Evolutionary conservation across 768 basidiomycete species (phyloP).

Genomic region (Mycena venus): DNA sequence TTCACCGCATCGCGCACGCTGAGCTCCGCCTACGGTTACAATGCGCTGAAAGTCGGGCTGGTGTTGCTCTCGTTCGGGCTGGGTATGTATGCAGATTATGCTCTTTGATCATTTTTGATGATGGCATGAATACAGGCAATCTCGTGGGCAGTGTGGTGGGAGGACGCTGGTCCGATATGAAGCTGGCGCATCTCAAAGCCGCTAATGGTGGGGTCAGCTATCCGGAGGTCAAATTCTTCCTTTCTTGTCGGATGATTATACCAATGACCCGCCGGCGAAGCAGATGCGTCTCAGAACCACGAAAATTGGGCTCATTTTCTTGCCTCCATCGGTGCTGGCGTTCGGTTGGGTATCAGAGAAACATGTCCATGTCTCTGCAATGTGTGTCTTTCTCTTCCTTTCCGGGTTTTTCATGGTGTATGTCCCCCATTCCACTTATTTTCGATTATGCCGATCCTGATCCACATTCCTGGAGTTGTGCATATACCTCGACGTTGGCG

Average conservation of each 20-base stretch:
- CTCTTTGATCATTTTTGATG: not conserved
- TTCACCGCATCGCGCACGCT: constrained; percentile 86
- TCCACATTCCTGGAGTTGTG: constrained; percentile 45
- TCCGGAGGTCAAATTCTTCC: constrained; percentile 69
- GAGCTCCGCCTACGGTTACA: constrained; percentile 70
- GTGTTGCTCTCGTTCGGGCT: constrained; percentile 82
- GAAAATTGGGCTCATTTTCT: constrained; percentile 65
- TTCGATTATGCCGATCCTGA: not conserved
- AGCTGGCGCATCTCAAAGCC: constrained; percentile 52
- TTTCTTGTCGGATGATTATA: not conserved
- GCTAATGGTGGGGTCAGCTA: constrained; percentile 57
- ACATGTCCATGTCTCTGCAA: constrained; percentile 72
- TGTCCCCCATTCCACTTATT: constrained; percentile 37
- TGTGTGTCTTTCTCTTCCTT: constrained; percentile 80
- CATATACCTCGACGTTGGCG: constrained; percentile 80
- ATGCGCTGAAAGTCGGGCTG: constrained; percentile 79
- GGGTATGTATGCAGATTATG: constrained; percentile 55
- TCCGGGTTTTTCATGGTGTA: constrained; percentile 84
- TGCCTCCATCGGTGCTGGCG: constrained; percentile 72
- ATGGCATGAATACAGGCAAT: constrained; percentile 44
- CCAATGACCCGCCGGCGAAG: not conserved
- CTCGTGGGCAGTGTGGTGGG: constrained; percentile 59
- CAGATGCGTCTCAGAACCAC: constrained; percentile 84
- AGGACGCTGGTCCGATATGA: constrained; percentile 61
- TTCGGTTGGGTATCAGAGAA: constrained; percentile 84